Conservation (phyloP, 805 yeast genomes). For the Zygosaccharomyces lentus region DNA sequence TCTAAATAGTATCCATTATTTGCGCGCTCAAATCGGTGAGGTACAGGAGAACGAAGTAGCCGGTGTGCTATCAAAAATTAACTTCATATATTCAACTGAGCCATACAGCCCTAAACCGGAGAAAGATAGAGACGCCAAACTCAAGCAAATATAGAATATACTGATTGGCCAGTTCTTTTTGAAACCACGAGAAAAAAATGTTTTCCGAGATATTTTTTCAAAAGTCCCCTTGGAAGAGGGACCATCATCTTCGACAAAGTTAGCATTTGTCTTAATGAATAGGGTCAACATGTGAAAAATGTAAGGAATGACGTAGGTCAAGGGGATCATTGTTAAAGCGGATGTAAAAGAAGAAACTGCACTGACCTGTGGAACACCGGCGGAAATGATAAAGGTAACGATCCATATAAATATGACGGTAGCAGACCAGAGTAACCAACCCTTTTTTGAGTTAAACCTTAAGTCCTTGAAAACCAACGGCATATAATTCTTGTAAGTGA, state of each 20-base stretch:
- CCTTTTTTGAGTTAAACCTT: conserved; percentile 3
- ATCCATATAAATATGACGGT: conserved; percentile 1
- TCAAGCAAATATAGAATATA: conserved; percentile 1
- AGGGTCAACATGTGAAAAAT: conserved; percentile 4
- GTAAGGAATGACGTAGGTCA: conserved; percentile 5
- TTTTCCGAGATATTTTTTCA: background rate
- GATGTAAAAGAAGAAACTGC: conserved; percentile 8
- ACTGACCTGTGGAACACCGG: conserved; percentile 8
- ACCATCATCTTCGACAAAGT: background rate
- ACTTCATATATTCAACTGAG: conserved; percentile 8
- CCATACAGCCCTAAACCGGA: conserved; percentile 6
- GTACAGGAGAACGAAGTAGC: conserved; percentile 6
- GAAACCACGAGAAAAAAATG: background rate
- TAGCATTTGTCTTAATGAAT: conserved; percentile 4
- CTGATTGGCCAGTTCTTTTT: background rate
- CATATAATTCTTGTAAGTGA: conserved; percentile 5
- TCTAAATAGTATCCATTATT: too few species aligned
- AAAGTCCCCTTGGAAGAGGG: background rate
- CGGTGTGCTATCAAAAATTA: conserved; percentile 3
- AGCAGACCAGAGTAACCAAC: conserved; percentile 3
- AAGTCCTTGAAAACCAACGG: conserved; percentile 3
- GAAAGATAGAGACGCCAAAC: conserved; percentile 6
- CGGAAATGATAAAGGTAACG: conserved; percentile 1
- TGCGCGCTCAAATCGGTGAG: background rate
- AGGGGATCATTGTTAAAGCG: conserved; percentile 6